Conservation (phyloP, 805 yeast genomes). For the Pichia membranifaciens region DNA sequence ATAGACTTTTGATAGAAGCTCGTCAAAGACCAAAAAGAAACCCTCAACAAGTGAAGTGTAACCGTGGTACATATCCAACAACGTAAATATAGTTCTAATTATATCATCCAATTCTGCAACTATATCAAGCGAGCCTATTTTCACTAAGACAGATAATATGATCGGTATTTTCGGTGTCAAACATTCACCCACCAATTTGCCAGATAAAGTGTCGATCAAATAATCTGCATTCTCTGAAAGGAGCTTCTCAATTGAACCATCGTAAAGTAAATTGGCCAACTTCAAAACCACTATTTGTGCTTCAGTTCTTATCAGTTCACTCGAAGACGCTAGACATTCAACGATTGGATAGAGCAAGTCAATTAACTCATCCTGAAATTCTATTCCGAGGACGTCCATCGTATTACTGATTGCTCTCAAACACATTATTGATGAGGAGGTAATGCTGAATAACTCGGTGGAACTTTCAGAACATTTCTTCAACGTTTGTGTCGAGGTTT, state of each 20-base stretch:
- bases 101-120: slow-evolving; percentile 67
- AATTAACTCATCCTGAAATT: slow-evolving; percentile 52
- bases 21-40: slow-evolving; percentile 65
- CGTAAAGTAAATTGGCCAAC: slow-evolving; percentile 46
- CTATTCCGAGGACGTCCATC: slow-evolving; percentile 29
- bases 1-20: slow-evolving; percentile 45
- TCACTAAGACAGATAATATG: slow-evolving; percentile 62
- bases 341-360: slow-evolving; percentile 70
- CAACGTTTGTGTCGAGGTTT: slow-evolving; percentile 38
- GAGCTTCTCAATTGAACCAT: slow-evolving; percentile 50
- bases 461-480: slow-evolving; percentile 28
- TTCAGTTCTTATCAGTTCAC: slow-evolving; percentile 39
- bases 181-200: slow-evolving; percentile 60
- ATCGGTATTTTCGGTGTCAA: slow-evolving; percentile 70
- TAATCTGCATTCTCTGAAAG: slow-evolving; percentile 72
- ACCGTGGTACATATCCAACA: slow-evolving; percentile 82
- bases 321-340: slow-evolving; percentile 59
- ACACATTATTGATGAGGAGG: slow-evolving; percentile 30
- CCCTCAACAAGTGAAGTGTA: slow-evolving; percentile 68
- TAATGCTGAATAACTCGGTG: slow-evolving; percentile 11
- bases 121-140: slow-evolving; percentile 62
- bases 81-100: slow-evolving; percentile 58
- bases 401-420: slow-evolving; percentile 38
- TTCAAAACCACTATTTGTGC: slow-evolving; percentile 49
- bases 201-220: slow-evolving; percentile 70